Evolutionary conservation across 2,329 filamentous ascomycete genomes (phyloP), one percentile per base, ranked within the genome.

Genomic region (Bipolaris cookei): DNA sequence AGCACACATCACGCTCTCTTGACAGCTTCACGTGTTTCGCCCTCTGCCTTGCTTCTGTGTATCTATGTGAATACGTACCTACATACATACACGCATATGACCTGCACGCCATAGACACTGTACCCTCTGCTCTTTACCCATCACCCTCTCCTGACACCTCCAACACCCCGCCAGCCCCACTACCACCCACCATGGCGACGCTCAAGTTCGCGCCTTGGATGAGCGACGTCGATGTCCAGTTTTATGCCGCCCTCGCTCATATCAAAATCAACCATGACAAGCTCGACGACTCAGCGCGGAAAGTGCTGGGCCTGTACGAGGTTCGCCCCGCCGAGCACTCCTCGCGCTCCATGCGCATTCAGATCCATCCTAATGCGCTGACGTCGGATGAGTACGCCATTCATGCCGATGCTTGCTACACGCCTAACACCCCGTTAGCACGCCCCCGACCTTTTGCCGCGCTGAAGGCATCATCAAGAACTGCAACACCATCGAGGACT

Each of bases 221-320:
- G 38, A 97, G 94, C 46, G 92, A 97, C 79, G 92, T 98, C 72
- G 95, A 99, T 75, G 84, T 98, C 41, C 91, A 92, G 42, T 99
- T 99, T 78, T 99, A 97, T 76, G 90, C 91, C 43, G 89, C 92
- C 4, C 86, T 99, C n/a, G 95, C 96, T 58, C 87, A 89, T 5
- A 90, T 90, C 65, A 99, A 99, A 80, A 92, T 99, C 74, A 92
- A 98, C 76, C 89, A 96, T 84, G 95, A 97, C 80, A 97, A 93
- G 79, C 90, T 99, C 49, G 91, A 97, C 80, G 94, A 96, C 77
- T 96, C 93, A 8, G 90, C 92, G 21, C 90, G 94, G 42, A 88
- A 89, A 58, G 84, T 98, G 2, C 83, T 96, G 28, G 95, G 95
- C 3, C 80, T 97, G 41, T 99, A 99, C 76, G 92, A 97, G 78